phyloP scores from a whole-genome alignment of 495 filamentous ascomycete genomes.

The Penicillium coprophilum region DNA sequence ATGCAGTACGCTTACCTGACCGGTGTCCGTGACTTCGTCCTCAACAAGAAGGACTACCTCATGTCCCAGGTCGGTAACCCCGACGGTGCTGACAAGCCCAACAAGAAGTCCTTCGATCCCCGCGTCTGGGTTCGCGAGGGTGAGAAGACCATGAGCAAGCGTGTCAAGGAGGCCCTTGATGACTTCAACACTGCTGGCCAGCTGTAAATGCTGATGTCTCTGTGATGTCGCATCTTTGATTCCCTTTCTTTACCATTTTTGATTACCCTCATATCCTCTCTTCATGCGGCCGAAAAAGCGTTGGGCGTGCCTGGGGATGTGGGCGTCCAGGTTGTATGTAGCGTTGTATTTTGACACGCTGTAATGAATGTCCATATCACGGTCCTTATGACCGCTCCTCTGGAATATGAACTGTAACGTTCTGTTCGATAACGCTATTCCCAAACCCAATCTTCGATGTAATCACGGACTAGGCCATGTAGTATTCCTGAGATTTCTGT shows the following conservation, averaged over 20 bases:
- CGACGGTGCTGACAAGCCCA: constrained; percentile 92
- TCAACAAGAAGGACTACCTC: constrained; percentile 94
- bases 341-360: constrained; percentile 33
- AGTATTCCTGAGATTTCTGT: neutral
- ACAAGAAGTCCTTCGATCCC: constrained; percentile 98
- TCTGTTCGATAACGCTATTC: neutral
- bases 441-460: no score
- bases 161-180: constrained; percentile 74
- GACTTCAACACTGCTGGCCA: constrained; percentile 91
- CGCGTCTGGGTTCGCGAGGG: constrained; percentile 78
- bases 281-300: constrained; percentile 26
- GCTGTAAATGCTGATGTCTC: constrained; percentile 57
- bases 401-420: constrained; percentile 11
- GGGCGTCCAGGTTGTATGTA: constrained; percentile 33
- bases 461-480: neutral
- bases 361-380: constrained; percentile 31
- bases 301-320: constrained; percentile 26
- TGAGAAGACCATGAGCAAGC: constrained; percentile 91
- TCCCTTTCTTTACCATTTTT: constrained; percentile 10
- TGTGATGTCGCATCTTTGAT: constrained; percentile 10
- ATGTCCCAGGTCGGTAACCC: constrained; percentile 86
- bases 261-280: constrained; percentile 15
- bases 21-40: constrained; percentile 90
- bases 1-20: constrained; percentile 73
- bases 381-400: constrained; percentile 8